phyloP scores from a whole-genome alignment of 2,329 filamentous ascomycete genomes.

The Apiospora hydei region DNA sequence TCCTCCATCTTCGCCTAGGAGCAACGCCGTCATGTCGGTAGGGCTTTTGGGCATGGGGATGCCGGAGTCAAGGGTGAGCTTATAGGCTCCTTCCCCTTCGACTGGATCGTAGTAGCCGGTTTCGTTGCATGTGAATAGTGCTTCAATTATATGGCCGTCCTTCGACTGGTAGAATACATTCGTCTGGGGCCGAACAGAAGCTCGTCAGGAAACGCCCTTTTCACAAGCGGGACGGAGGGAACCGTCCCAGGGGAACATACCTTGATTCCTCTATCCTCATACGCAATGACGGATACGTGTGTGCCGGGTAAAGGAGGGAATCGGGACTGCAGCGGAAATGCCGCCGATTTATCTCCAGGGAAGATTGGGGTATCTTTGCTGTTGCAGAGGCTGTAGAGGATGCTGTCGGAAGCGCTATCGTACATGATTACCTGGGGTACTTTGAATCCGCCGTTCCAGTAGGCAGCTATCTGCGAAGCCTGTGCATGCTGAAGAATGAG shows the following conservation, averaged over 20 bases:
- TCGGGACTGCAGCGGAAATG: slow-evolving; percentile 13
- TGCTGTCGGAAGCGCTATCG: slow-evolving; percentile 25
- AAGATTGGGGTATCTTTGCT: slow-evolving; percentile 28
- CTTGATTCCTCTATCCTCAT: background rate
- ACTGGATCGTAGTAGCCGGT: background rate
- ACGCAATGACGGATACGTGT: slow-evolving; percentile 24
- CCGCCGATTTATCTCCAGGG: slow-evolving; percentile 23
- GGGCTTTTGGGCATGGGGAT: slow-evolving; percentile 33
- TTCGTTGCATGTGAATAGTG: slow-evolving; percentile 19
- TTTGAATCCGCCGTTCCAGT: background rate
- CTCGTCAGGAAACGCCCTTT: background rate
- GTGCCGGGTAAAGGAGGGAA: slow-evolving; percentile 24
- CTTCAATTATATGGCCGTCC: slow-evolving; percentile 22
- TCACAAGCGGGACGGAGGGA: background rate
- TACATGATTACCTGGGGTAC: slow-evolving; percentile 28
- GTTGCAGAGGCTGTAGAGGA: slow-evolving; percentile 29
- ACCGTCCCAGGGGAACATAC: background rate
- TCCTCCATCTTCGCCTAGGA: slow-evolving; percentile 36
- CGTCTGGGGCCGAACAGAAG: background rate
- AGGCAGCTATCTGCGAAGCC: background rate
- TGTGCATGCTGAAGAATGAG: background rate
- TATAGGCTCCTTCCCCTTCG: background rate
- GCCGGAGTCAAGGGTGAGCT: slow-evolving; percentile 31
- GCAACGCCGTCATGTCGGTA: slow-evolving; percentile 39
- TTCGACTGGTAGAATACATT: slow-evolving; percentile 12